Conservation (phyloP, 2,329 filamentous ascomycete species). For the Pseudogymnoascus sp. region DNA sequence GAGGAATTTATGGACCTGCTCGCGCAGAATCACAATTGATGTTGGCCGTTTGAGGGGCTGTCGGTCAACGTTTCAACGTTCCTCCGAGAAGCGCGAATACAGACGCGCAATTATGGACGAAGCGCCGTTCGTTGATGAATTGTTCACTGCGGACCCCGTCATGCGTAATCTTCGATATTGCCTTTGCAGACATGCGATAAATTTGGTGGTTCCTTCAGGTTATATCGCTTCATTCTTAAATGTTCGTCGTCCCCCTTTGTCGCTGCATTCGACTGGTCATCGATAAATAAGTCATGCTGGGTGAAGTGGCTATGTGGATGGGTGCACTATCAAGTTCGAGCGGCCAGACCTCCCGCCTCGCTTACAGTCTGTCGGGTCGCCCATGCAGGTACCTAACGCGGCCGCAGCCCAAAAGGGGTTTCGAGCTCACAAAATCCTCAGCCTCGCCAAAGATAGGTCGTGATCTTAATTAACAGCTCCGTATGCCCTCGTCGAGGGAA, state of each 20-base stretch:
- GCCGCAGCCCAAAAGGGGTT: slow-evolving; percentile 5
- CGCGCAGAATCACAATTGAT: slow-evolving; percentile 13
- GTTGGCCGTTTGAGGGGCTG: slow-evolving; percentile 17
- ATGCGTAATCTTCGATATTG: neutral
- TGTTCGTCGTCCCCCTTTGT: neutral
- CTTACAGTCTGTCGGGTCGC: slow-evolving; percentile 5
- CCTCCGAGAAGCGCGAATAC: slow-evolving; percentile 9
- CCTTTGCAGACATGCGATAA: neutral
- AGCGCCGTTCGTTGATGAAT: slow-evolving; percentile 7
- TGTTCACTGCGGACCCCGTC: neutral
- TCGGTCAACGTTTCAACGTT: slow-evolving; percentile 22
- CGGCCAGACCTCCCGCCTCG: slow-evolving; percentile 5
- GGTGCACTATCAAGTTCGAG: neutral
- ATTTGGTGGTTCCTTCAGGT: neutral
- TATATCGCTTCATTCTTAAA: neutral
- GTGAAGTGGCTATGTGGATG: slow-evolving; percentile 2
- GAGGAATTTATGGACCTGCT: slow-evolving; percentile 15
- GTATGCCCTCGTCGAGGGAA: neutral
- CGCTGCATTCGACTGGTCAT: slow-evolving; percentile 2
- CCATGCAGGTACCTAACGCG: slow-evolving; percentile 7
- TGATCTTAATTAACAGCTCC: neutral
- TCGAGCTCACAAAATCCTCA: neutral
- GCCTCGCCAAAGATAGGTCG: slow-evolving; percentile 2
- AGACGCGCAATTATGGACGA: slow-evolving; percentile 6
- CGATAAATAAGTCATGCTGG: neutral